Conservation (phyloP, 768 basidiomycete species). For the Tephrocybe sp. region DNA sequence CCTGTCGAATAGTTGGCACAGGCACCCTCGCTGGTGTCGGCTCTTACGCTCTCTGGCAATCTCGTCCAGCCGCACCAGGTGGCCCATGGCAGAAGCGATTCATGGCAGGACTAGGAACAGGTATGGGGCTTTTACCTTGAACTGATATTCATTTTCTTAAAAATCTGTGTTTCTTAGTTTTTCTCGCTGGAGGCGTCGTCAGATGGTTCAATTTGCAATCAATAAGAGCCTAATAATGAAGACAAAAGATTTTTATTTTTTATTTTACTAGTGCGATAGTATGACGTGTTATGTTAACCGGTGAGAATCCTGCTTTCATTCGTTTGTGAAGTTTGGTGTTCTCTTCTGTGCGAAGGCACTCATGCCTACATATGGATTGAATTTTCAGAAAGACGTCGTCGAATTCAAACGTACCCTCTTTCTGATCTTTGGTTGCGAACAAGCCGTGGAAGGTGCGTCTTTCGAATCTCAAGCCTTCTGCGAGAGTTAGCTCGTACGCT, state of each 20-base stretch:
- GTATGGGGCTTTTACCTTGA: conserved; percentile 33
- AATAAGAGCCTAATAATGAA: too few species aligned
- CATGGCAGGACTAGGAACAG: conserved; percentile 61
- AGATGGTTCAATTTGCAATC: conserved; percentile 33
- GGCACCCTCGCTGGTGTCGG: conserved; percentile 63
- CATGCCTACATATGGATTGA: conserved; percentile 67
- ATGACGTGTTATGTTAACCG: background rate
- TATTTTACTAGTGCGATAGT: background rate
- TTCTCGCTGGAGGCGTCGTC: conserved; percentile 37
- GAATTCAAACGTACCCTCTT: conserved; percentile 68
- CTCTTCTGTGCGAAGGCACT: conserved; percentile 92
- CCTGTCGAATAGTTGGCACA: conserved; percentile 69
- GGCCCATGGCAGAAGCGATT: conserved; percentile 59
- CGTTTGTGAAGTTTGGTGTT: conserved; percentile 77
- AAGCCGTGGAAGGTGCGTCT: conserved; percentile 86
- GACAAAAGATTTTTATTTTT: too few species aligned
- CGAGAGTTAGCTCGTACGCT: conserved; percentile 81
- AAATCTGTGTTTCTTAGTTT: too few species aligned
- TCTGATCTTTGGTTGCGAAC: conserved; percentile 94
- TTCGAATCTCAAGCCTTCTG: conserved; percentile 86
- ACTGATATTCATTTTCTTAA: background rate
- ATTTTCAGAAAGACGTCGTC: background rate
- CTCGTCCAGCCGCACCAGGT: conserved; percentile 63
- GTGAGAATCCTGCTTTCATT: conserved; percentile 3
- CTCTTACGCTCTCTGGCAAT: conserved; percentile 65